Evolutionary conservation across 192 early-diverging fungal species (phyloP).

Genomic region (Entomortierella lignicola): DNA sequence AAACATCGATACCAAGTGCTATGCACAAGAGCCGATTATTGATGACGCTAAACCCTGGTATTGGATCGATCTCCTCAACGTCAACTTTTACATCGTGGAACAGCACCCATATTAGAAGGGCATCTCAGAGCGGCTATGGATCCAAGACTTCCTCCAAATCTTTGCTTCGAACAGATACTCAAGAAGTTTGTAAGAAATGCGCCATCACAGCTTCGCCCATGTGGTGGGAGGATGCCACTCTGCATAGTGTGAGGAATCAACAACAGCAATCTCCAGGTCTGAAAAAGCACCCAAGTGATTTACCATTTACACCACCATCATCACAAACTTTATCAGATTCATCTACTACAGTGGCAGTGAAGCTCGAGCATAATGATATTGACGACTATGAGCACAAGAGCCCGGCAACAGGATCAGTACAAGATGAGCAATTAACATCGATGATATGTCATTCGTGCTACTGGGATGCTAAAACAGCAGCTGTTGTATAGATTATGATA

Average conservation of each 20-base stretch:
- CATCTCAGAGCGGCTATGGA: slow-evolving; percentile 21
- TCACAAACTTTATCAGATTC: slow-evolving; percentile 7
- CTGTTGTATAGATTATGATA: not conserved
- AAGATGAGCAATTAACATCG: not conserved
- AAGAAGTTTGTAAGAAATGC: slow-evolving; percentile 39
- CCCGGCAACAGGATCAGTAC: not conserved
- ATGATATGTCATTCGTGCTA: slow-evolving; percentile 38
- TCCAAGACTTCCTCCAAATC: slow-evolving; percentile 19
- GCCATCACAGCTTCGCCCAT: slow-evolving; percentile 50
- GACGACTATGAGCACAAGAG: not conserved
- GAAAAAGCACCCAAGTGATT: not conserved
- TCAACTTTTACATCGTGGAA: slow-evolving; percentile 7
- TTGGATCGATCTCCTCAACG: slow-evolving; percentile 8
- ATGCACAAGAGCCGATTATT: slow-evolving; percentile 58
- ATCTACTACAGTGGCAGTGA: not conserved
- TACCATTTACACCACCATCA: not conserved
- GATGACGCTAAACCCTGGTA: slow-evolving; percentile 34
- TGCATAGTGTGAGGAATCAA: not conserved
- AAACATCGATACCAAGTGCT: slow-evolving; percentile 44
- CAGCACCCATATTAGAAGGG: not conserved
- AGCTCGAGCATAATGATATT: slow-evolving; percentile 19
- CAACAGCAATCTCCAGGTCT: not conserved
- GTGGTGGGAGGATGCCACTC: slow-evolving; percentile 55
- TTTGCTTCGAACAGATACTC: not conserved
- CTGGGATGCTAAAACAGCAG: slow-evolving; percentile 18